Base-by-base conservation (phyloP, 305 asterid genomes). In the Rubia tinctorum region DNA sequence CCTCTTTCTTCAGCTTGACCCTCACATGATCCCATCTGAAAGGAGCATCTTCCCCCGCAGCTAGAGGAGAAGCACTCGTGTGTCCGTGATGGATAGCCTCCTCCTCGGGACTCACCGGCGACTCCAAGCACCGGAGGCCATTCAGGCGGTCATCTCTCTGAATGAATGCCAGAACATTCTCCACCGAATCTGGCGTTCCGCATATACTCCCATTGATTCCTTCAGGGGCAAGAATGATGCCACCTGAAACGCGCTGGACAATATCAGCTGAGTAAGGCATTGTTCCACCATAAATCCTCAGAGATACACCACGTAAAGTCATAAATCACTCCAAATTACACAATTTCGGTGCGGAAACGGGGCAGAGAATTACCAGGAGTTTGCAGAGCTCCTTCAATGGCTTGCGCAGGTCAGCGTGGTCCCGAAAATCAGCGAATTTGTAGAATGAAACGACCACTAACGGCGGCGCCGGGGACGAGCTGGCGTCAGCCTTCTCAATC, bases 41-140 rank as follows among this genome's bases (percentile, higher is more conserved):
- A 75, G 99, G 99, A 72, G 95, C 93, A 89, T 90, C 99, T 83
- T 92, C 99, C 23, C 98, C 99, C 0, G 98, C 96, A 42, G 99
- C 93, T 55, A 94, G 96, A 80, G 99, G 99, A 75, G 97, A 91
- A 79, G 86, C 81, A 72, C 87, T 86, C 73, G 47, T 79, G 69
- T 91, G 98, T 64, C 99, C 98, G 74, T 90, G 97, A 84, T 94
- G 99, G 80, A 94, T 86, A 75, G 96, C 95, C 88, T 94, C 99
- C 76, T 94, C 99, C 84, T 92, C 99, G 0, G 97, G 94, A 84
- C 97, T 86, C 37, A 92, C 99, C 37, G 99, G 99, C 17, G 98
- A 88, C 83, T 94, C 99, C 56, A 91, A 73, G 23, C 81, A 83
- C 76, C 88, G 84, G 53, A 94, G 90, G 59, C 95, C 98, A 74